Evolutionary conservation across 1,284 basidiomycete species (phyloP), one percentile per base, ranked within the genome.

Genomic region (Phellopilus nigrolimitatus): DNA sequence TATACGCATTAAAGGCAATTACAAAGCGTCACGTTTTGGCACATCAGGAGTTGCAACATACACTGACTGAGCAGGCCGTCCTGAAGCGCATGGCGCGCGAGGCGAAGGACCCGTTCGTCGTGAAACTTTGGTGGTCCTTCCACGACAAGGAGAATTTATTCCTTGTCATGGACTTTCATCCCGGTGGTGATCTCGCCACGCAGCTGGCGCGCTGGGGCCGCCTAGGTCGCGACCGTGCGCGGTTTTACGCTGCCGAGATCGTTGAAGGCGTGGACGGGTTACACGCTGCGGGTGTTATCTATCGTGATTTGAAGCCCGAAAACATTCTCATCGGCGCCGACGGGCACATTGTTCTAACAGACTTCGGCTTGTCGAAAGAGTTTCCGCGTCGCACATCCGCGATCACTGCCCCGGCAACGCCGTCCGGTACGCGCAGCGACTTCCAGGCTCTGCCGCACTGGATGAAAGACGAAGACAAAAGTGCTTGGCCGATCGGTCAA

Each of bases 231-330:
- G 91, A 97, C 63, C 82, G 94, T 31, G 93, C 95, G 3, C 76
- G 95, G 37, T 98, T 98, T 70, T 98, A 97, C 62, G 91, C 93
- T 21, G 90, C 91, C 13, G 95, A 98, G 68, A 95, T 98, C 55
- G 91, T 92, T 10, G 92, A 97, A 61, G 95, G 94, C 42, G 84
- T 95, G 22, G 91, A 95, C 69, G 91, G 92, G 31, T 74, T 98
- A 9, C 91, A 95, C 60, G 79, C 80, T 6, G 85, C 85, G 1
- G 91, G 91, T 38, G 89, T 91, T 59, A 88, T 91, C 68, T 92
- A 91, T 67, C 83, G 91, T 31, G 91, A 95, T 64, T 80, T 94
- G 57, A 94, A 94, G 65, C 91, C 91, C 0, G 95, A 97, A 69
- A 97, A 97, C 68, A 91, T 97, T 57, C 79, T 98, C 50, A 93